Percentiles rank a stretch among this genome's conserved stretches.
Evolutionary conservation across 1,284 basidiomycete genomes (phyloP).

Genomic region (Papiliotrema flavescens): DNA sequence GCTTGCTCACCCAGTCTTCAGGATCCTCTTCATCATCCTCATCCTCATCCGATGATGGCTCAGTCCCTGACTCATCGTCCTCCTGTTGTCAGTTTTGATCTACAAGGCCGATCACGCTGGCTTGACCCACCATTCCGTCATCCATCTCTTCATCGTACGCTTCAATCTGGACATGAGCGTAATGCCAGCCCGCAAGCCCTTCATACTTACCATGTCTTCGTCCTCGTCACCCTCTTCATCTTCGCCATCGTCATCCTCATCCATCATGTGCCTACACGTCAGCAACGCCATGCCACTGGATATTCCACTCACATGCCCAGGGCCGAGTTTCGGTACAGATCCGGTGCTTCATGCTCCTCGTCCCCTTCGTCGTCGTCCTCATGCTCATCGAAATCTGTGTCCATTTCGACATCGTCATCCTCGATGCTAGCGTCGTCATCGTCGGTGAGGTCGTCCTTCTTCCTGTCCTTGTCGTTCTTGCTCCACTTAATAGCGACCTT

Average conservation of each 20-base stretch:
- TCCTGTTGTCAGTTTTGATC: conserved; percentile 20
- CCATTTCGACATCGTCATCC: conserved; percentile 56
- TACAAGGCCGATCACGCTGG: conserved; percentile 1
- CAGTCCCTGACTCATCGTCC: conserved; percentile 59
- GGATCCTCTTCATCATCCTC: conserved; percentile 48
- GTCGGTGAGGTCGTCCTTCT: conserved; percentile 55
- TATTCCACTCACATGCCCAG: conserved; percentile 75
- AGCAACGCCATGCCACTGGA: background rate
- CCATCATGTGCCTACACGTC: background rate
- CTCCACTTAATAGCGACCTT: conserved; percentile 98
- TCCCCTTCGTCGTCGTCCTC: conserved; percentile 61
- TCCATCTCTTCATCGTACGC: conserved; percentile 33
- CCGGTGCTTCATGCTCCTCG: conserved; percentile 57
- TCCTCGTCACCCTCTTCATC: conserved; percentile 76
- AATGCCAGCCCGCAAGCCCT: conserved; percentile 10
- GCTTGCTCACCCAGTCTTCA: conserved; percentile 29
- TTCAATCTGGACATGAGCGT: conserved; percentile 21
- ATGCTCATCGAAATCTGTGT: conserved; percentile 55
- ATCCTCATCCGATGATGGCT: conserved; percentile 31
- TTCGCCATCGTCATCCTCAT: conserved; percentile 57
- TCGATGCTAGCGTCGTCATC: conserved; percentile 25
- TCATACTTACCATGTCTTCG: conserved; percentile 53
- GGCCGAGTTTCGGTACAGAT: conserved; percentile 94
- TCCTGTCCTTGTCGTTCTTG: conserved; percentile 67
- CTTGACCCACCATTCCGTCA: conserved; percentile 23